A percentile compares a stretch with the other conserved stretches of the same genome.
phyloP scores from a whole-genome alignment of 495 filamentous ascomycete genomes.

The Podospora didyma region DNA sequence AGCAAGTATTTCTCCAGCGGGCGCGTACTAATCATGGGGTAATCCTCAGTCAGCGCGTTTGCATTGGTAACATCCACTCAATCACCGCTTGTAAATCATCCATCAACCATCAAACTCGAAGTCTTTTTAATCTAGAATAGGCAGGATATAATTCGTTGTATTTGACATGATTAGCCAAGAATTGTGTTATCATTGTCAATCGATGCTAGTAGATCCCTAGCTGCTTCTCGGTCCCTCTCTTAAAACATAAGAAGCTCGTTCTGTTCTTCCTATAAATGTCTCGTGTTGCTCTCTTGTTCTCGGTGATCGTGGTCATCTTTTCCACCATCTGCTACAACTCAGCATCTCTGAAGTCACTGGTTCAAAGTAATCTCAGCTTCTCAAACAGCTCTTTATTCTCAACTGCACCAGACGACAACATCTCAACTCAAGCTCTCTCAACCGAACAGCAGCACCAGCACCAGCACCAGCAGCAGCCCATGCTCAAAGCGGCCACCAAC shows the following conservation, averaged over 20 bases:
- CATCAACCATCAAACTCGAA: too few relatives aligned
- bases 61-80: too few relatives aligned
- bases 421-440: conserved; percentile 1
- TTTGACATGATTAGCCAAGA: conserved; percentile 8
- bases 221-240: conserved; percentile 9
- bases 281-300: neutral
- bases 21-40: too few relatives aligned
- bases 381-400: neutral
- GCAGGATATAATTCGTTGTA: neutral
- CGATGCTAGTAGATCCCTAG: neutral
- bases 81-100: too few relatives aligned
- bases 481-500: conserved; percentile 16
- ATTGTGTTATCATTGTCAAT: conserved; percentile 5
- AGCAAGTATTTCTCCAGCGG: too few relatives aligned
- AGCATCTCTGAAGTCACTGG: conserved; percentile 10
- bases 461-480: too few relatives aligned
- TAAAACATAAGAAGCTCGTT: neutral
- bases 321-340: conserved; percentile 22
- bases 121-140: neutral
- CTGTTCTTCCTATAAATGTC: conserved; percentile 13
- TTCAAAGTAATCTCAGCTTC: conserved; percentile 6
- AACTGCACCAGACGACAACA: neutral
- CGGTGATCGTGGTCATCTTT: conserved; percentile 11
- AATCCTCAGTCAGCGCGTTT: too few relatives aligned
- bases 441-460: too few relatives aligned